Base-by-base conservation (phyloP, 257 asterid genomes). In the Craterostigma plantagineum region DNA sequence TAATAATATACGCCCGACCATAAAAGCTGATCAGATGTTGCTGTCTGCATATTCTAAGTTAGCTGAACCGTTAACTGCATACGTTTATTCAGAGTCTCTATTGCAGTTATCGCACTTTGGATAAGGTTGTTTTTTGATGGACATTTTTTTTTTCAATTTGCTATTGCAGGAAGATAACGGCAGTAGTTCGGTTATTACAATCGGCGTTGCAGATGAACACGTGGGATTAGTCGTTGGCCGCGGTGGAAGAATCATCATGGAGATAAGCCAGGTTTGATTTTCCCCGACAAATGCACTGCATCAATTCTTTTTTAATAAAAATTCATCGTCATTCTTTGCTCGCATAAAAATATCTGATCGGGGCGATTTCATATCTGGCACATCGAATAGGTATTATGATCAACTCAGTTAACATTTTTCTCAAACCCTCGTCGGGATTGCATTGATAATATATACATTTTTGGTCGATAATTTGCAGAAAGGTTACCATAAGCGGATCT, bases 361-460 rank as follows among this genome's bases (percentile, higher is more conserved):
- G 70, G 98, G 98, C 3, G 98, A 87, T 63, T 87, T 87, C 77
- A 66, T 86, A 72, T 43, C 91, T 2, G 94, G 91, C 63, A 86
- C 97, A 56, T 67, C 76, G 14, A 91, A 86, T 42, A 75, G 97
- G 97, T 81, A 71, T 40, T 4, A 33, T 10, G n/a, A n/a, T n/a
- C n/a, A n/a, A 13, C 16, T 1, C 12, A 16, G 45, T 3, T 40
- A 8, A 40, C 16, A 40, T 3, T 14, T 12, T 3, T 40, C 6
- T 23, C 30, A 23, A 2, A 23, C 30, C 30, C 6, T 6, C 30
- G n/a, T n/a, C n/a, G n/a, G 30, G 4, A 23, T n/a, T n/a, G n/a
- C n/a, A n/a, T n/a, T n/a, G n/a, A n/a, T n/a, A n/a, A 23, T 23
- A 23, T 23, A 23, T 23, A 23, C 30, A 6, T 23, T 23, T 23